Base-by-base conservation (phyloP, 2,329 filamentous ascomycete genomes). In the Cladosporium velox region DNA sequence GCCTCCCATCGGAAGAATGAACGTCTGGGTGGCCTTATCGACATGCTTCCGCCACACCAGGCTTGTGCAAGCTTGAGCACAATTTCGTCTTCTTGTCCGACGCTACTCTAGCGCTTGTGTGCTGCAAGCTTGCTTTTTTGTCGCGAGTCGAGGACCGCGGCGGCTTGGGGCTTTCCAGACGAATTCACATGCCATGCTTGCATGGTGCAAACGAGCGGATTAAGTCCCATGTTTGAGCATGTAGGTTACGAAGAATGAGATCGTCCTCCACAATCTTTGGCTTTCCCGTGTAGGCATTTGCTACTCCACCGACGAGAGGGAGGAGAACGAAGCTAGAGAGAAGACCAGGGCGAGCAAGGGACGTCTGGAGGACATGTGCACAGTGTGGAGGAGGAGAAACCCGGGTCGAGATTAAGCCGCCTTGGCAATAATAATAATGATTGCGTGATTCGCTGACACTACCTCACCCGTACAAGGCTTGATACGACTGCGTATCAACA, bases 11-110 rank as follows among this genome's bases (percentile, higher is more conserved):
- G 52, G 52, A 34, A 21, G 32, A 34, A 21, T 32, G 15, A n/a
- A 34, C 12, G 52, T 55, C n/a, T 47, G 41, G n/a, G 41, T n/a
- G 41, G 41, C 41, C 41, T 47, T 47, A 47, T 47, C 41, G 41
- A 47, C 41, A 55, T 21, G 52, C 32, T 55, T 55, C 32, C 52
- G 52, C 52, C 28, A 55, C 32, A 30, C 6, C 52, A 55, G 52
- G 52, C 52, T 55, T 55, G 52, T 55, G 52, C 18, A 55, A 34
- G 52, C 52, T 55, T 55, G 28, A 32, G 32, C 52, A 55, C 52
- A n/a, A 32, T 55, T 34, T 55, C 21, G 52, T 55, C 28, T n/a
- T 55, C 52, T 55, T 55, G 52, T 32, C 52, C 28, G 52, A 32
- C 52, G 52, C 52, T 55, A 55, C 52, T 34, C n/a, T 47, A 47